Conservation (phyloP, 2,329 filamentous ascomycete genomes). For the Intubia oerlemansii region DNA sequence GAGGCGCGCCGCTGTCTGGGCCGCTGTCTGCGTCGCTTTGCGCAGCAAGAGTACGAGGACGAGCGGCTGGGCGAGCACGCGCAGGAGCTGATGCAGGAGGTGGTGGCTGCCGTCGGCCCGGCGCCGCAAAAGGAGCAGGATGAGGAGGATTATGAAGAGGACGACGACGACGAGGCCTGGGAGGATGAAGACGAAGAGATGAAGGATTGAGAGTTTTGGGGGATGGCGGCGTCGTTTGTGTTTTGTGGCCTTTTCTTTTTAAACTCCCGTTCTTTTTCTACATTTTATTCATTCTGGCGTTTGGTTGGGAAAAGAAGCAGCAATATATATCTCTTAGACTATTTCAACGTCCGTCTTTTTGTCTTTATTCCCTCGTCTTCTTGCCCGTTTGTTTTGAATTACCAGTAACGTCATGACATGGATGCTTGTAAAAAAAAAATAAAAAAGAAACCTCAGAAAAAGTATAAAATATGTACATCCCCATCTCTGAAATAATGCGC, state of each 20-base stretch:
- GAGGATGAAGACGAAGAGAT: slow-evolving; percentile 14
- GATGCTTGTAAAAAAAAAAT: too few species aligned
- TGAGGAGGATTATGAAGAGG: slow-evolving; percentile 32
- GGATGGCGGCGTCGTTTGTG: too few species aligned
- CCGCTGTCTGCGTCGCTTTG: slow-evolving; percentile 62
- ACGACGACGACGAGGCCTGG: slow-evolving; percentile 30
- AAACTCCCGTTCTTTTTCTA: neutral
- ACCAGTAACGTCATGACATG: too few species aligned
- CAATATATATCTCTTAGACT: too few species aligned
- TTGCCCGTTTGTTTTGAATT: too few species aligned
- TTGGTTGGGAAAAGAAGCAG: slow-evolving; percentile 1
- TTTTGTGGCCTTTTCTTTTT: neutral
- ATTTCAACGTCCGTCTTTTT: neutral
- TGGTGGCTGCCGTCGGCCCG: slow-evolving; percentile 44
- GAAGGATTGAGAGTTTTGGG: neutral
- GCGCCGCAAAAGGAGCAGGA: slow-evolving; percentile 25
- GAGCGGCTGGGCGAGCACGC: slow-evolving; percentile 57
- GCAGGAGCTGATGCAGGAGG: slow-evolving; percentile 41
- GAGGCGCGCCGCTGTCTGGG: slow-evolving; percentile 68
- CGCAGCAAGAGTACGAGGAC: slow-evolving; percentile 65
- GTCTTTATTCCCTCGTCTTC: too few species aligned
- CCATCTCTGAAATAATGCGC: too few species aligned
- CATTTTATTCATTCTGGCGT: slow-evolving; percentile 1
- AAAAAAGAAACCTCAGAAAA: too few species aligned
- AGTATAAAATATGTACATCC: too few species aligned